A percentile compares a stretch with the other conserved stretches of the same genome.
phyloP scores from a whole-genome alignment of 176 grass and related monocot species.

The Saccharum officinarum region DNA sequence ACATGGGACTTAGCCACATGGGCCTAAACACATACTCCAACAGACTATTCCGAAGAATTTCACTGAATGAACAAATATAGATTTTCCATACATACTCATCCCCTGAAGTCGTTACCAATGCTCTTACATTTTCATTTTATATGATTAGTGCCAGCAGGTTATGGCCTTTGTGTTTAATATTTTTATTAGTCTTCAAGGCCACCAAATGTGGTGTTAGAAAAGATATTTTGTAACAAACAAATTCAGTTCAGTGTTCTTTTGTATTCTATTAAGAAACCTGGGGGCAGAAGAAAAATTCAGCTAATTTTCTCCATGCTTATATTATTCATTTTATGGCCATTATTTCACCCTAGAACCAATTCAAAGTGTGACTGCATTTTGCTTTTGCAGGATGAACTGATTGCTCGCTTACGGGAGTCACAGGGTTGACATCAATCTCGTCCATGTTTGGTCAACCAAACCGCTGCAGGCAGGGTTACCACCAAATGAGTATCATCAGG shows the following conservation, averaged over 20 bases:
- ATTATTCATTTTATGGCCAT: not conserved
- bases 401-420: slow-evolving; percentile 45
- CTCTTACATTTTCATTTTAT: too few relatives aligned
- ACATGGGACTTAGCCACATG: too few relatives aligned
- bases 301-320: not conserved
- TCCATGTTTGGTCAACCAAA: not conserved
- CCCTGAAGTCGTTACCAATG: too few relatives aligned
- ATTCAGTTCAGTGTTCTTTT: not conserved
- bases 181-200: too few relatives aligned
- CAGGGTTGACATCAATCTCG: slow-evolving; percentile 28
- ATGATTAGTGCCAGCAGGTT: too few relatives aligned
- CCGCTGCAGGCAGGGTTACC: not conserved
- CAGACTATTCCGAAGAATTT: slow-evolving; percentile 1
- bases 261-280: not conserved
- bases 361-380: slow-evolving; percentile 11
- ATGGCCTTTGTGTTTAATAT: too few relatives aligned
- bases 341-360: not conserved
- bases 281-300: not conserved
- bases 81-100: too few relatives aligned
- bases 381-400: slow-evolving; percentile 58
- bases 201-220: not conserved
- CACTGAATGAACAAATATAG: not conserved
- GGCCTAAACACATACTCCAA: too few relatives aligned
- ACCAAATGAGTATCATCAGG: not conserved
- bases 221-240: not conserved